Percentiles rank a stretch among this genome's conserved stretches.
phyloP scores from a whole-genome alignment of 129 eudicot species.

The Dittrichia graveolens region DNA sequence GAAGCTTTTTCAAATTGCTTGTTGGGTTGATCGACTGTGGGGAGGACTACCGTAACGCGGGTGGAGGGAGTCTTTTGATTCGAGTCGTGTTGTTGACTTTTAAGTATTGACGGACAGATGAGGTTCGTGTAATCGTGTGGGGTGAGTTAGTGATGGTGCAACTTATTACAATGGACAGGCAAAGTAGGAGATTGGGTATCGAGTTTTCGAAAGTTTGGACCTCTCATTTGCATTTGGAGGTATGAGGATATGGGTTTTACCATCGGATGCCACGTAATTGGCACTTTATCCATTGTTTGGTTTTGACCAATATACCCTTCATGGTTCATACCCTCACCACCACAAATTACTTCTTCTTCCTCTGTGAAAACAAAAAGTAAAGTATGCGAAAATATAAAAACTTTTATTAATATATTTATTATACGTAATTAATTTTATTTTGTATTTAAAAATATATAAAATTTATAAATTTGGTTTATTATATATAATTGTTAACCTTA shows the following conservation, averaged over 20 bases:
- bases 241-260: constrained; percentile 36
- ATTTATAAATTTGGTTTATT: too few species aligned
- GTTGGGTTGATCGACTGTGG: constrained; percentile 35
- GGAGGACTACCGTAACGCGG: constrained; percentile 19
- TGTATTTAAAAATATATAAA: too few species aligned
- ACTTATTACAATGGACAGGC: constrained; percentile 22
- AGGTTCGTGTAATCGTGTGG: not conserved
- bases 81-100: not conserved
- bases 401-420: too few species aligned
- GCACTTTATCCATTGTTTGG: constrained; percentile 35
- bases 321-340: not conserved
- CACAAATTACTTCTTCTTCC: too few species aligned
- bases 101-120: not conserved
- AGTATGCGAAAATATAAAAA: too few species aligned
- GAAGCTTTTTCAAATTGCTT: constrained; percentile 30
- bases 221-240: constrained; percentile 53
- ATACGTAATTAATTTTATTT: too few species aligned
- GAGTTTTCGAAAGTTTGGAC: constrained; percentile 35
- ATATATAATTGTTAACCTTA: too few species aligned
- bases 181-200: constrained; percentile 25
- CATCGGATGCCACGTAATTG: constrained; percentile 54
- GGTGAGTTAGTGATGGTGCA: constrained; percentile 21
- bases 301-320: constrained; percentile 26
- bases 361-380: too few species aligned
- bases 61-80: not conserved